A percentile compares a stretch with the other conserved stretches of the same genome.
phyloP scores from a whole-genome alignment of 768 basidiomycete genomes.

The Leucosporidium scottii region DNA sequence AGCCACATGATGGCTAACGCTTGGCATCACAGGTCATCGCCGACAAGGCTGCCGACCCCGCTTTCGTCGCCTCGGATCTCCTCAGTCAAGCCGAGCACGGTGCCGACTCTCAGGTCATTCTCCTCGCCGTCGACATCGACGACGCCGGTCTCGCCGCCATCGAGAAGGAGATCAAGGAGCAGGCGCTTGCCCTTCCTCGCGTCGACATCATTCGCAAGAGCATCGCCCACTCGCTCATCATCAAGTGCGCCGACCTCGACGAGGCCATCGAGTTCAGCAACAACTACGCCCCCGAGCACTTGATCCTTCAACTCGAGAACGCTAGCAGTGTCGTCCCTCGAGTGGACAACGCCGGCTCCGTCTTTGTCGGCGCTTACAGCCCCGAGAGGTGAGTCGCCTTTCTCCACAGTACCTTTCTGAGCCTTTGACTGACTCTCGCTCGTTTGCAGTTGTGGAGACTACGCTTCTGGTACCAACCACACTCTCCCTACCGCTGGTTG shows the following conservation, averaged over 20 bases:
- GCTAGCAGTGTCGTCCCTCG: slow-evolving; percentile 57
- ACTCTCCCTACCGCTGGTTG: slow-evolving; percentile 65
- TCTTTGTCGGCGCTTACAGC: slow-evolving; percentile 90
- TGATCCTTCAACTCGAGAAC: slow-evolving; percentile 78
- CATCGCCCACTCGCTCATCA: slow-evolving; percentile 81
- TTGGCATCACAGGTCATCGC: slow-evolving; percentile 68
- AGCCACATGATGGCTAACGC: background rate
- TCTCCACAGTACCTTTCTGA: background rate
- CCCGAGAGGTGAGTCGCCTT: slow-evolving; percentile 69
- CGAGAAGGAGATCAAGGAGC: slow-evolving; percentile 74
- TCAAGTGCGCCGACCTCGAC: slow-evolving; percentile 58
- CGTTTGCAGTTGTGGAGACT: slow-evolving; percentile 80
- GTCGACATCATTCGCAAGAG: slow-evolving; percentile 86
- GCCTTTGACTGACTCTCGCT: slow-evolving; percentile 11
- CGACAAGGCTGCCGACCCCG: slow-evolving; percentile 73
- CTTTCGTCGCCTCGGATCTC: slow-evolving; percentile 92
- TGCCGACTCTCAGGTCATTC: slow-evolving; percentile 93
- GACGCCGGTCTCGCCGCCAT: slow-evolving; percentile 55
- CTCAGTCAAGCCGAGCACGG: slow-evolving; percentile 98
- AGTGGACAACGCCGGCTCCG: slow-evolving; percentile 88
- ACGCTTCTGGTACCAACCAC: slow-evolving; percentile 98
- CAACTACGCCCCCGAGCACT: slow-evolving; percentile 96
- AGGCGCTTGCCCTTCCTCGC: slow-evolving; percentile 77
- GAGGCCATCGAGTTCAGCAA: slow-evolving; percentile 86
- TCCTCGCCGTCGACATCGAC: slow-evolving; percentile 69